phyloP scores from a whole-genome alignment of 768 basidiomycete genomes.

The Boletus subparvulus region DNA sequence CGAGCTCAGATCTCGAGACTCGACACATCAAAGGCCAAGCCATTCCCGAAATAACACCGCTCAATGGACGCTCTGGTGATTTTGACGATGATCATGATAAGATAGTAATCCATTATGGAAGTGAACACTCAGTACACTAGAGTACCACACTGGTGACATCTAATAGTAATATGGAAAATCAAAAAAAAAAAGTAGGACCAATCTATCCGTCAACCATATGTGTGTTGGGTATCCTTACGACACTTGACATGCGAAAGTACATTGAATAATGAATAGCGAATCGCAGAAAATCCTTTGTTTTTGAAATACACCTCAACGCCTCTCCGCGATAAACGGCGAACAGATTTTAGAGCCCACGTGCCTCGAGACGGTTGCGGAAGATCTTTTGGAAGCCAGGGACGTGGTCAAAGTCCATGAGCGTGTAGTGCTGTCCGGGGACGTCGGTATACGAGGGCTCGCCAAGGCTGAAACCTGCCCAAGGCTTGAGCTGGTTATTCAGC shows the following conservation, averaged over 20 bases:
- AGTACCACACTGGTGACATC: too few species aligned
- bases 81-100: too few species aligned
- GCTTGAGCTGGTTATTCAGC: constrained; percentile 18
- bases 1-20: too few species aligned
- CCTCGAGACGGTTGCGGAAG: background rate
- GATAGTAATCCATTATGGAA: too few species aligned
- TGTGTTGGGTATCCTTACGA: background rate
- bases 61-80: too few species aligned
- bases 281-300: too few species aligned
- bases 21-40: too few species aligned
- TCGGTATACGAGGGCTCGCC: constrained; percentile 23
- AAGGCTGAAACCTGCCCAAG: constrained; percentile 26
- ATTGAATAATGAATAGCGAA: background rate
- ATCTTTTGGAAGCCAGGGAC: too few species aligned
- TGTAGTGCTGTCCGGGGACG: constrained; percentile 31
- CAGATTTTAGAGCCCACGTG: constrained; percentile 21
- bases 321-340: background rate
- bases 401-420: constrained; percentile 21
- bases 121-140: too few species aligned
- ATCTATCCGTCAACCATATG: background rate
- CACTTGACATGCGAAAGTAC: background rate
- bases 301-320: background rate
- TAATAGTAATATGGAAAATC: background rate
- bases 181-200: background rate
- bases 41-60: too few species aligned